Conservation (phyloP, 2,329 filamentous ascomycete species). For the Monosporascus cannonballus region DNA sequence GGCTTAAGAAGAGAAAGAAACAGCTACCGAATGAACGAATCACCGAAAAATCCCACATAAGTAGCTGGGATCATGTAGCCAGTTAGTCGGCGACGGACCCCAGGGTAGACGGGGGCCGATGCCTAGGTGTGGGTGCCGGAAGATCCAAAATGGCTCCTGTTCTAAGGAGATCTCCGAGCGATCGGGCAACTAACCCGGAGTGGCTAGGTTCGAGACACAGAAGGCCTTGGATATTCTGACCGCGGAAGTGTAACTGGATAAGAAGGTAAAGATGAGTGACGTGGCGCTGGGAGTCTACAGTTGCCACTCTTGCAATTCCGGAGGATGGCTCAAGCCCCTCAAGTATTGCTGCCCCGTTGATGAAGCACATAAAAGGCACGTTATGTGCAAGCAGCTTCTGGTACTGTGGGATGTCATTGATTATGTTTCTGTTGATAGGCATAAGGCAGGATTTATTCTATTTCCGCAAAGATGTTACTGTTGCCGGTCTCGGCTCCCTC, state of each 20-base stretch:
- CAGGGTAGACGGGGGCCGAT: constrained; percentile 20
- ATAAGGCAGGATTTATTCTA: too few species aligned
- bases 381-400: neutral
- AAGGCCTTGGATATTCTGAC: constrained; percentile 53
- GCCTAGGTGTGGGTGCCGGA: constrained; percentile 35
- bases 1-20: neutral
- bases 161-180: neutral
- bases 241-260: constrained; percentile 43
- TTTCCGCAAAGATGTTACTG: too few species aligned
- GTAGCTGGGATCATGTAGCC: too few species aligned
- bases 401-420: too few species aligned
- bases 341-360: constrained; percentile 13
- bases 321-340: constrained; percentile 16
- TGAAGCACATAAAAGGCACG: neutral
- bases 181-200: neutral
- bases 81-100: neutral
- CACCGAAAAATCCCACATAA: neutral
- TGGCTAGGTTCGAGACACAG: constrained; percentile 39
- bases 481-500: too few species aligned
- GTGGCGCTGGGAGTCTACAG: constrained; percentile 39
- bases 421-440: too few species aligned
- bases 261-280: constrained; percentile 36
- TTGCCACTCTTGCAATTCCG: constrained; percentile 20
- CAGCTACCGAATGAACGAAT: neutral
- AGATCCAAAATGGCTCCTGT: too few species aligned